Conservation (phyloP, 208 protist species). For the Acanthamoeba lenticulata region DNA sequence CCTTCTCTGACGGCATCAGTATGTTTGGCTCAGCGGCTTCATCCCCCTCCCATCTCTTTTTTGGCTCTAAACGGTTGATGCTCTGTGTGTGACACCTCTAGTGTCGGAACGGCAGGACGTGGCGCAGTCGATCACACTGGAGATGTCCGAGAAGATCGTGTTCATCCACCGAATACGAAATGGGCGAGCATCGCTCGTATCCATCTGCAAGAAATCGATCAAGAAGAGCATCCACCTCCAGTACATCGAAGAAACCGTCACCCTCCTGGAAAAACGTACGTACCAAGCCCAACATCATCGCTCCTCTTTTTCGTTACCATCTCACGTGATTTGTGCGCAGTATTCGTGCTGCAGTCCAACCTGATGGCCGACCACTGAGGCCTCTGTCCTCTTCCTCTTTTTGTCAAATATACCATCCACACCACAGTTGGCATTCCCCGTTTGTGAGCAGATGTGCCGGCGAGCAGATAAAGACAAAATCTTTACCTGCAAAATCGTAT, state of each 20-base stretch:
- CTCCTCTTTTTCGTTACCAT: not conserved
- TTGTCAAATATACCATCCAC: too few species aligned
- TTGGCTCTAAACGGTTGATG: too few species aligned
- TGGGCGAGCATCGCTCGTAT: not conserved
- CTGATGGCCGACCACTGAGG: constrained; percentile 14
- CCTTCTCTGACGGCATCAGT: constrained; percentile 22
- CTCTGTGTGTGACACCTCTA: not conserved
- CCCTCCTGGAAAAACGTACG: constrained; percentile 3
- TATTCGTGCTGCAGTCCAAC: constrained; percentile 30
- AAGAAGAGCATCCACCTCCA: not conserved
- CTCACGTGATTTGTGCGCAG: not conserved
- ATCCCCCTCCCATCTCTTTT: too few species aligned
- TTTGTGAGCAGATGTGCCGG: too few species aligned
- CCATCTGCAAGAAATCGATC: constrained; percentile 19
- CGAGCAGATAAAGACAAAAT: too few species aligned
- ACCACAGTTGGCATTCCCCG: too few species aligned
- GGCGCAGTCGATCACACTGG: not conserved
- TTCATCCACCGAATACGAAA: not conserved
- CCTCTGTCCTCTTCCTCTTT: too few species aligned
- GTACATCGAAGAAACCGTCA: not conserved
- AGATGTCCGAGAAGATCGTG: constrained; percentile 55
- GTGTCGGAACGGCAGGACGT: constrained; percentile 27
- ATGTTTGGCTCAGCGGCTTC: too few species aligned
- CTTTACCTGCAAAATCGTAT: too few species aligned
- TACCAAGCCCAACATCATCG: too few species aligned